Evolutionary conservation across 257 asterid genomes (phyloP), one percentile per base, ranked within the genome.

Genomic region (Eustoma russellianum): DNA sequence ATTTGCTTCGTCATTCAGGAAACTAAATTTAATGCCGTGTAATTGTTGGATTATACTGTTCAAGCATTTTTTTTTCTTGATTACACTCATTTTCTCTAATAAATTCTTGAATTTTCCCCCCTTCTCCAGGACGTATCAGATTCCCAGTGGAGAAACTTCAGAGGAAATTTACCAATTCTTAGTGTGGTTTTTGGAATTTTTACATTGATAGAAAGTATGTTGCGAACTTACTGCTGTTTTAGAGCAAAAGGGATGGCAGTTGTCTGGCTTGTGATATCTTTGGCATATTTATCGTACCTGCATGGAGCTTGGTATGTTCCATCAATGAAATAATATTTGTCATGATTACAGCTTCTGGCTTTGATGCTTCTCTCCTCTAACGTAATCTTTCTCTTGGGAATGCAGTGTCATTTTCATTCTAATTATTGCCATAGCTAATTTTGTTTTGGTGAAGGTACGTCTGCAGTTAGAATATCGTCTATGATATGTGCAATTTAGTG

Each of bases 61-160:
- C 30, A 24, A 24, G 30, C 30, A 24, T 24, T 24, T 24, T 24
- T 24, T 24, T 24, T 24, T 24, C 30, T 24, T 24, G 30, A 24
- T 24, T 24, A 24, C 30, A 24, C 3, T 24, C 1, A 24, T 24
- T 24, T 53, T 41, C 13, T 48, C 11, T 60, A 52, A 41, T 60
- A 63, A 15, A 61, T 5, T 57, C 54, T 63, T 60, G 9, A 17
- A 13, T 43, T 57, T 64, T 54, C 30, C 30, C 3, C 30, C 47
- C 19, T 61, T 52, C 24, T 62, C 50, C 73, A 91, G 98, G 98
- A 91, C 69, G 74, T 57, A 28, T 84, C 98, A 52, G 98, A 91
- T 71, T 81, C 88, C 33, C 97, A 91, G 55, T 91, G 98, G 98
- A 87, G 98, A 69, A 87, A 81, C 66, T 80, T 87, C 76, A 79